Evolutionary conservation across 1,284 basidiomycete genomes (phyloP), one percentile per base, ranked within the genome.

Genomic region (Lentinula novae-zelandiae): DNA sequence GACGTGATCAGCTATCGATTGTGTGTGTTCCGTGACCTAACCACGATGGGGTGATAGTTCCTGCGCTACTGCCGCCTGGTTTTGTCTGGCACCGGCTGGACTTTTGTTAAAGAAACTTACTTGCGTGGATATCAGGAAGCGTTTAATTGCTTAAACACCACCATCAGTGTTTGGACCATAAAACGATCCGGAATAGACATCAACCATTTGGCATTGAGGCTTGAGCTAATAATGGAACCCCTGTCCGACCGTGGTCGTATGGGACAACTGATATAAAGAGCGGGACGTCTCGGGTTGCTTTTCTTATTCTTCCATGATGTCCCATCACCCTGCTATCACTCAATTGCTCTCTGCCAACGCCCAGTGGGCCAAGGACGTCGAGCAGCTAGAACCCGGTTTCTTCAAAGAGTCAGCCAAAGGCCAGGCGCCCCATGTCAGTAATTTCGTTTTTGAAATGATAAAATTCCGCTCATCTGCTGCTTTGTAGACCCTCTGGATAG

Each of bases 351-450:
- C 73, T 22, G 70, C 73, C 57, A 85, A 85, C 71, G 69, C 72
- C 2, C 62, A 66, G 61, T 85, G 83, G 83, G 80, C 83, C 0
- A 66, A 71, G 5, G 76, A 80, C n/a, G 79, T 84, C 54, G 64
- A 72, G 44, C 49, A 65, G 2, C 66, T 73, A n/a, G 78, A 87
- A 46, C 81, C 85, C 1, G 72, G 72, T 13, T 85, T 89, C 63
- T 84, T 88, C 59, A 62, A 69, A 2, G 67, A 76, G 61, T 74
- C 72, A 1, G 79, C 82, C 0, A 69, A 81, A 68, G 85, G 82
- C 2, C 89, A 90, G 67, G 66, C 68, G 0, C 87, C 88, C 33
- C 84, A 85, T 75, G 82, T 78, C 77, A 61, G 44, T 46, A 8
- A 85, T 54, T 77, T 87, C 64, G 88, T 88, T 65, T 13, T 22